These are phyloP conservation scores for Solanum virginianum DNA, from an alignment of 257 asterid species.

Conservation along the genomic window DNA sequence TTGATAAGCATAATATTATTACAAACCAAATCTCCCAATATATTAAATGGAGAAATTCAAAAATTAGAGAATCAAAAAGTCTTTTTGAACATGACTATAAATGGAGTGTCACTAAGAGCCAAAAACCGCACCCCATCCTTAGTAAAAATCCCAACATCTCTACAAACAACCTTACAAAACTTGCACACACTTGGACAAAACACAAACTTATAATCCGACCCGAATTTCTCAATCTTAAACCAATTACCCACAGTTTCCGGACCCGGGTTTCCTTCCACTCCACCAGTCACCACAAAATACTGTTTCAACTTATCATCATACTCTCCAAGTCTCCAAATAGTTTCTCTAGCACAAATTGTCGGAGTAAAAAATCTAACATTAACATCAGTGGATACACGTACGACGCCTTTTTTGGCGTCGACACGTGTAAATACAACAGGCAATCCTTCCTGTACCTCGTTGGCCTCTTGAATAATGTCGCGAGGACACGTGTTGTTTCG, in stretches of 20 bases:
- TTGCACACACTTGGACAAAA: conserved; percentile 7
- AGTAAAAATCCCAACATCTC: neutral
- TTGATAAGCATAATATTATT: neutral
- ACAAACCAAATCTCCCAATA: neutral
- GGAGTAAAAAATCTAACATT: conserved; percentile 3
- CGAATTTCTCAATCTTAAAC: conserved; percentile 11
- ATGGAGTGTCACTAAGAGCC: conserved; percentile 8
- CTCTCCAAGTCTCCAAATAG: conserved; percentile 2
- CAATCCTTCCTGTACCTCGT: neutral
- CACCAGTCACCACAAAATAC: conserved; percentile 2
- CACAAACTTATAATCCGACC: conserved; percentile 4
- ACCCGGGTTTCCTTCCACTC: conserved; percentile 10
- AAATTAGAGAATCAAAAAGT: neutral
- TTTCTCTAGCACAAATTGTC: conserved; percentile 1
- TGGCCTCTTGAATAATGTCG: neutral
- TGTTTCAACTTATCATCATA: neutral
- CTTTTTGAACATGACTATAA: conserved; percentile 1
- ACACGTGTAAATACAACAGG: neutral
- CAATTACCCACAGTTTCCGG: neutral
- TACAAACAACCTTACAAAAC: conserved; percentile 1
- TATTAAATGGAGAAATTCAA: neutral
- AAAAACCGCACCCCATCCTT: neutral
- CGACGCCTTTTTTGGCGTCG: neutral
- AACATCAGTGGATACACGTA: neutral
- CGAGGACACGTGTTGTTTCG: neutral